A percentile compares a stretch with the other conserved stretches of the same genome.
Evolutionary conservation across 139 green algal species (phyloP).

Genomic region (Picochlorum sp.): DNA sequence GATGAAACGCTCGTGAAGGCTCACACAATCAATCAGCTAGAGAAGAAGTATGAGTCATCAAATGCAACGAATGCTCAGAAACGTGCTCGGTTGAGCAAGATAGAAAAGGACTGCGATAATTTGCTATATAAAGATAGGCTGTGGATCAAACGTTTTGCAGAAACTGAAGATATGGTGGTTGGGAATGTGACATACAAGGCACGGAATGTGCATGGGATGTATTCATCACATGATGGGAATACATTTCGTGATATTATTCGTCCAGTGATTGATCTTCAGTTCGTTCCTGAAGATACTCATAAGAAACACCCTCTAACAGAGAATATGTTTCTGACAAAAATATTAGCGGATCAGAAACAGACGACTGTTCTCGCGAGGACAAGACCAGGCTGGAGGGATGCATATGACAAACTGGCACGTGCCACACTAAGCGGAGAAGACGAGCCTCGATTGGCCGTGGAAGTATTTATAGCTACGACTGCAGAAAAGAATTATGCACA

Average conservation of each 20-base stretch:
- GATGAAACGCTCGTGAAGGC: conserved; percentile 73
- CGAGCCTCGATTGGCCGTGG: conserved; percentile 37
- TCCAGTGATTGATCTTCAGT: neutral
- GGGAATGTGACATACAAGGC: neutral
- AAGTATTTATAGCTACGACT: conserved; percentile 74
- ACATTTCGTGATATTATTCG: neutral
- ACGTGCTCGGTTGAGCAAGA: neutral
- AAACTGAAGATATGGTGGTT: neutral
- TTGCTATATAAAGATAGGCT: neutral
- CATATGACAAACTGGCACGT: conserved; percentile 19
- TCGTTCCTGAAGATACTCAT: neutral
- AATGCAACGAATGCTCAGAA: neutral
- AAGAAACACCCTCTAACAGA: neutral
- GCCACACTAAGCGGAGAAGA: conserved; percentile 35
- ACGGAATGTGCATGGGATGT: neutral
- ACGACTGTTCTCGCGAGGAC: neutral
- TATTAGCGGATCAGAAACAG: neutral
- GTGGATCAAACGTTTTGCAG: neutral
- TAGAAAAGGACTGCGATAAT: neutral
- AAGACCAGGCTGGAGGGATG: neutral
- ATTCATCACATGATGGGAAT: neutral
- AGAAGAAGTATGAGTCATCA: conserved; percentile 1
- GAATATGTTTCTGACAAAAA: neutral
- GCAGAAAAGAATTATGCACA: conserved; percentile 73
- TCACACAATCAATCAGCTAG: neutral